Conservation (phyloP, 495 filamentous ascomycete species). For the Neurospora cerealis region DNA sequence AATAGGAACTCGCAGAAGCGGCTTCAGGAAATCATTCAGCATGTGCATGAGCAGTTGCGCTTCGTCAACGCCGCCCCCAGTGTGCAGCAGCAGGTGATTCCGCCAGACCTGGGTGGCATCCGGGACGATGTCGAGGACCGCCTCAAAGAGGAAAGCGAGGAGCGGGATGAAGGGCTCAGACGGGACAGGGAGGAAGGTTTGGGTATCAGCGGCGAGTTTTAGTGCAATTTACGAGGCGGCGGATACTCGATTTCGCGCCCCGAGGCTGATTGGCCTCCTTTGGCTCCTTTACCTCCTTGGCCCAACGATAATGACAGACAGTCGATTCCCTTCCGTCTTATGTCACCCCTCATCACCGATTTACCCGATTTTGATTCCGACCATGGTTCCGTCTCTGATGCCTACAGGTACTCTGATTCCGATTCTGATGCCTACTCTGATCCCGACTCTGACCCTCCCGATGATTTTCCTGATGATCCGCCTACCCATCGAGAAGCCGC, state of each 20-base stretch:
- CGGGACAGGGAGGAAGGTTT: slow-evolving; percentile 32
- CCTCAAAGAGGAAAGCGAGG: slow-evolving; percentile 59
- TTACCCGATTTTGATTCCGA: not conserved
- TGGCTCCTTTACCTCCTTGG: not conserved
- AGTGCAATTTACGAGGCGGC: not conserved
- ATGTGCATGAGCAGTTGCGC: slow-evolving; percentile 74
- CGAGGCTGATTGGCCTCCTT: not conserved
- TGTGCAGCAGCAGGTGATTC: slow-evolving; percentile 74
- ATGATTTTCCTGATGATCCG: not conserved
- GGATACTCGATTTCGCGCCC: not conserved
- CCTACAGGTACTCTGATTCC: not conserved
- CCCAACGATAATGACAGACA: not conserved
- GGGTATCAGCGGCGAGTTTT: slow-evolving; percentile 32
- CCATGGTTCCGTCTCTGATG: too few relatives aligned
- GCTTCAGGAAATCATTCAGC: slow-evolving; percentile 59
- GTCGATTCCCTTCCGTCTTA: not conserved
- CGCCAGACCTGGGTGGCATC: slow-evolving; percentile 62
- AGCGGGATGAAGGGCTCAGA: slow-evolving; percentile 42
- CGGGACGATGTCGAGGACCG: slow-evolving; percentile 72
- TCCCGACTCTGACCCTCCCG: not conserved
- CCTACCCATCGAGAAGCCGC: not conserved
- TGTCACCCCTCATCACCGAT: not conserved
- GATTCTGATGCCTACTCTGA: not conserved
- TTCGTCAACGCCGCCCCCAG: slow-evolving; percentile 80
- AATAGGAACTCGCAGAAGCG: slow-evolving; percentile 75